Conservation (phyloP, 179 eudicot species). For the Silene coronaria region DNA sequence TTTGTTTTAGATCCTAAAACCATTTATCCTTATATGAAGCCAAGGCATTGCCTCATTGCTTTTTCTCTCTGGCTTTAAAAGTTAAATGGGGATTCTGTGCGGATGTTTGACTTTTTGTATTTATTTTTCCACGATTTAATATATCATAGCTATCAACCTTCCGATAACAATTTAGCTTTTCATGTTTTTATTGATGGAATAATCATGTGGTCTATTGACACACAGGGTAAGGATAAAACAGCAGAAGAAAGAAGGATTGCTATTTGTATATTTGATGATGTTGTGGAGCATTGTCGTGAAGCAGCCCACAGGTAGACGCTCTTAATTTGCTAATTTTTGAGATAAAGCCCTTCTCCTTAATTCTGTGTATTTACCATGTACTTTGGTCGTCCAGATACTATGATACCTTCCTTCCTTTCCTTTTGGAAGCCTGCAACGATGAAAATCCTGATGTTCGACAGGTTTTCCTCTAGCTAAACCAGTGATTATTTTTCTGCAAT, state of each 20-base stretch:
- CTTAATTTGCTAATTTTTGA: background rate
- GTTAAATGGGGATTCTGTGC: background rate
- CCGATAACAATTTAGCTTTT: background rate
- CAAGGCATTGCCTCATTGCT: background rate
- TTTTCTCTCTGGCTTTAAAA: background rate
- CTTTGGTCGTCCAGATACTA: slow-evolving; percentile 35
- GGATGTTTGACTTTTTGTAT: background rate
- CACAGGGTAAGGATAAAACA: slow-evolving; percentile 45
- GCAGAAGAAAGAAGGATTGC: slow-evolving; percentile 45
- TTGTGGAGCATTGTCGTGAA: slow-evolving; percentile 41
- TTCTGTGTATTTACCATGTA: background rate
- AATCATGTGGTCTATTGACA: slow-evolving; percentile 2
- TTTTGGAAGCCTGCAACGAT: slow-evolving; percentile 45
- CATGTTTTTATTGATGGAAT: slow-evolving; percentile 6
- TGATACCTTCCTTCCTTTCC: slow-evolving; percentile 37
- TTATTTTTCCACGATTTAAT: background rate
- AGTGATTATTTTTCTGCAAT: background rate
- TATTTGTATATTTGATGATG: slow-evolving; percentile 40
- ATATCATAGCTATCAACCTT: background rate
- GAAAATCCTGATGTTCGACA: slow-evolving; percentile 43
- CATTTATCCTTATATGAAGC: background rate
- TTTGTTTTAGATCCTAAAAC: too few species aligned
- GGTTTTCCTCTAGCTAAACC: slow-evolving; percentile 21
- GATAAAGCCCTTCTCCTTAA: background rate
- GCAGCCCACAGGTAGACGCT: slow-evolving; percentile 35